These are phyloP conservation scores for Macrophomina pseudophaseolina DNA, from an alignment of 2,329 filamentous ascomycete species.

Conservation along the genomic window DNA sequence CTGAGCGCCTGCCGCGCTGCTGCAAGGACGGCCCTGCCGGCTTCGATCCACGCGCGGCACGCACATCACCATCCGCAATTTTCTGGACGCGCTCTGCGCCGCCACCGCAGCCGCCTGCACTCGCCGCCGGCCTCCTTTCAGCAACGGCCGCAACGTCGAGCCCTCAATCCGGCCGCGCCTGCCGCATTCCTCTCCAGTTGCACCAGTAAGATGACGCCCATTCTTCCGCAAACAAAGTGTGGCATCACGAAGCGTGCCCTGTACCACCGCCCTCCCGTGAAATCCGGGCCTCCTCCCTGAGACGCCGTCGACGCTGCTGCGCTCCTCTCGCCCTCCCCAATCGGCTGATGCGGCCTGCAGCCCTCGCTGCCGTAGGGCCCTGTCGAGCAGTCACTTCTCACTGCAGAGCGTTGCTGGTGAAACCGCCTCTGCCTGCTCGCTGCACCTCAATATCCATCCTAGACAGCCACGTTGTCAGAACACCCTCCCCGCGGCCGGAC, in stretches of 20 bases:
- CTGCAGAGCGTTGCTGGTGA: conserved; percentile 18
- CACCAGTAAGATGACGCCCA: conserved; percentile 23
- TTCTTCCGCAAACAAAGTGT: conserved; percentile 22
- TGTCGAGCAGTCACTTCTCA: conserved; percentile 4
- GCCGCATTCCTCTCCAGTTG: conserved; percentile 20
- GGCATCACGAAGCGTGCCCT: conserved; percentile 26
- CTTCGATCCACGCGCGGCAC: conserved; percentile 9
- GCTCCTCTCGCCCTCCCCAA: background rate
- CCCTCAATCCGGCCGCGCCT: conserved; percentile 21
- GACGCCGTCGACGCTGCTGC: background rate
- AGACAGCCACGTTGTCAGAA: conserved; percentile 24
- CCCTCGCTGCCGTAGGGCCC: conserved; percentile 1
- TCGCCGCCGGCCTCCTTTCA: conserved; percentile 12
- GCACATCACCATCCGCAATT: conserved; percentile 7
- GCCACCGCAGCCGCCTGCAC: conserved; percentile 21
- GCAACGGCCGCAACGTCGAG: conserved; percentile 14
- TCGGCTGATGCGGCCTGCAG: background rate
- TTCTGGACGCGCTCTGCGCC: conserved; percentile 17
- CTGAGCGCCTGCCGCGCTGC: background rate
- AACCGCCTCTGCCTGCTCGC: background rate
- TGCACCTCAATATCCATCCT: conserved; percentile 18
- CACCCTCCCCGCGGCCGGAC: conserved; percentile 15
- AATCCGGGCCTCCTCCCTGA: conserved; percentile 15
- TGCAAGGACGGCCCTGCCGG: background rate
- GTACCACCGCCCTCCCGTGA: conserved; percentile 17